Conservation (phyloP, 2,329 filamentous ascomycete genomes). For the Gnomoniopsis smithogilvyi region DNA sequence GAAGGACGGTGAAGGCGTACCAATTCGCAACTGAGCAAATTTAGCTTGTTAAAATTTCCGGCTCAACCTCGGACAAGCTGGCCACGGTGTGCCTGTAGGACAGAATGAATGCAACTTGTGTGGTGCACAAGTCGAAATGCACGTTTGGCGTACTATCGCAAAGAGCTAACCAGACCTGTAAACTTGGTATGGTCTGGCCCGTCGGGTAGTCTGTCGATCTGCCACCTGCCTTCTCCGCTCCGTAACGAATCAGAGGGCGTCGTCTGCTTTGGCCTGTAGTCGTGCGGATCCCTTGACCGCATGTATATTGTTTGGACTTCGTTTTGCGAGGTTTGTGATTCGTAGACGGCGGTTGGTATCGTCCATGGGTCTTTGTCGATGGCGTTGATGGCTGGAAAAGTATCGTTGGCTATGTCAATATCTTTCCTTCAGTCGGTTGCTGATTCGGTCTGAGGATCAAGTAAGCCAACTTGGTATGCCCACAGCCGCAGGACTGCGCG, state of each 20-base stretch:
- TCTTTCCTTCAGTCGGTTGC: no score
- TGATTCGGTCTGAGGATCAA: no score
- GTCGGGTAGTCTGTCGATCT: conserved; percentile 5
- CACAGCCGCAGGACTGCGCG: no score
- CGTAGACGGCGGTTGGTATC: no score
- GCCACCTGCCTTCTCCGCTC: conserved; percentile 3
- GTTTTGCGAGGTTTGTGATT: no score
- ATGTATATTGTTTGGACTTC: background rate
- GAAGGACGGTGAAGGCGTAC: background rate
- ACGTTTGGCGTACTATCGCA: background rate
- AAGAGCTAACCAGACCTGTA: background rate
- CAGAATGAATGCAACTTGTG: background rate
- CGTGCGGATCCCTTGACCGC: background rate
- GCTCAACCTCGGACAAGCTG: conserved; percentile 6
- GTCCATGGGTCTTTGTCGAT: no score
- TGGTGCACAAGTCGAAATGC: background rate
- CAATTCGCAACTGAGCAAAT: background rate
- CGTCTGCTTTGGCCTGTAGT: background rate
- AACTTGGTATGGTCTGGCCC: no score
- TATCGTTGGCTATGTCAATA: no score
- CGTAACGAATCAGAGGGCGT: conserved; percentile 7
- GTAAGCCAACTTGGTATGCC: no score
- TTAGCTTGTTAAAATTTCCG: conserved; percentile 1
- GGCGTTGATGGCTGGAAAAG: no score
- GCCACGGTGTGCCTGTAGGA: conserved; percentile 2